Base-by-base conservation (phyloP, 2,329 filamentous ascomycete genomes). In the Hypoxylon sp. region DNA sequence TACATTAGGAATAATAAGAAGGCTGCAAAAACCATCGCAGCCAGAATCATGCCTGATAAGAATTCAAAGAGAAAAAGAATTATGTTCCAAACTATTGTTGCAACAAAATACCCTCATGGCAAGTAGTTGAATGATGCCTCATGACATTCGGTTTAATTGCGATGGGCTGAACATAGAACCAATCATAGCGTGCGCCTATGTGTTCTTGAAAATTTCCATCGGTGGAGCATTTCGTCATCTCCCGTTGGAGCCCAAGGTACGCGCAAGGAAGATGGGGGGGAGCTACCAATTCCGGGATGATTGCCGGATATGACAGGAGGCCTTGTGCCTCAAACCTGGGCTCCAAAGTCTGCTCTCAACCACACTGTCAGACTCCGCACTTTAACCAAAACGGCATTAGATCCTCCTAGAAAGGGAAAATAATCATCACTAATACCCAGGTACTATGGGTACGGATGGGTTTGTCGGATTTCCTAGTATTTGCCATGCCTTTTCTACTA, bases 181-280 rank as follows among this genome's bases (percentile, higher is more conserved):
- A 69, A 69, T 69, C 23, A 57, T 19, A 46, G 3, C 9, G 19
- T 28, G 25, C 53, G 64, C 48, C 49, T 61, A 11, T 59, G 21
- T 21, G 30, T 17, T 30, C 17, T 55, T 63, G 36, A 49, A 62
- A 65, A 70, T 60, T 57, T 63, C 56, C 34, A 41, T 51, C n/a
- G 36, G 64, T 48, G 51, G 67, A 66, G 66, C 64, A 65, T 60
- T 65, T 60, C 67, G 67, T 70, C 67, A 67, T 64, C 30, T 45
- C 53, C 21, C 56, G 56, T 25, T 21, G 23, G 17, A 52, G 36
- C 30, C n/a, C 38, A 45, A 30, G 41, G 56, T 46, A 65, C 57
- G 41, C 43, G 32, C 19, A 28, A 57, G 41, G 38, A 17, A 25
- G 5, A 43, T 34, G 2, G 41, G 25, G 25, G 30, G 9, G 41